Evolutionary conservation across 1,139 yeast species (phyloP).

Genomic region (Protomyces lactucae-debilis): DNA sequence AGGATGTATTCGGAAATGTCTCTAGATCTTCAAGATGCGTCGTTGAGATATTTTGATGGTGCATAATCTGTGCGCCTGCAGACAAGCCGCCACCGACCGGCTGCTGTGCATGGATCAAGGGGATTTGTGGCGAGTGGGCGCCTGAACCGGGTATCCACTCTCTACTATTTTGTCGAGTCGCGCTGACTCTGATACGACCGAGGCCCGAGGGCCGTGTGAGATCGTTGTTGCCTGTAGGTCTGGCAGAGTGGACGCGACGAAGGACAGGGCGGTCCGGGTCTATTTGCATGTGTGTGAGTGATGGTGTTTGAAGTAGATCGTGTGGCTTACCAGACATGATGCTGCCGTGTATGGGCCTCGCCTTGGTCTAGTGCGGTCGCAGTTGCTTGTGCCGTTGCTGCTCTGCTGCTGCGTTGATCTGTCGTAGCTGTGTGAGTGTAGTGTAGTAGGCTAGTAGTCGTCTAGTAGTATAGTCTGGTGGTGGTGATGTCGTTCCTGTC

Average conservation of each 20-base stretch:
- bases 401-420: too few relatives aligned
- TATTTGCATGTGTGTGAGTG: not conserved
- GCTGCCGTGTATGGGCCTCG: too few relatives aligned
- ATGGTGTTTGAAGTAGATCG: too few relatives aligned
- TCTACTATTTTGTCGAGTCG: conserved; percentile 15
- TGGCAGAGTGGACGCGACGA: not conserved
- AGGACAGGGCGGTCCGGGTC: not conserved
- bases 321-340: too few relatives aligned
- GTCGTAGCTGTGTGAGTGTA: too few relatives aligned
- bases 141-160: not conserved
- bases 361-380: too few relatives aligned
- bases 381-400: too few relatives aligned
- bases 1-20: conserved; percentile 19
- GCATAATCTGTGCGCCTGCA: conserved; percentile 6
- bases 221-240: not conserved
- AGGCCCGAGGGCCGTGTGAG: conserved; percentile 6
- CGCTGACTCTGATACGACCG: conserved; percentile 10
- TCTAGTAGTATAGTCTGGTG: too few relatives aligned
- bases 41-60: conserved; percentile 10
- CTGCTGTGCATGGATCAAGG: not conserved
- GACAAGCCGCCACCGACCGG: not conserved
- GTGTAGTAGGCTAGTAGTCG: too few relatives aligned
- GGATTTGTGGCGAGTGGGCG: not conserved
- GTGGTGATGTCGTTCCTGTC: too few relatives aligned
- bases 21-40: conserved; percentile 25